These are phyloP conservation scores for Chrysochromulina tobinii DNA, from an alignment of 78 protist genomes.

Conservation along the genomic window DNA sequence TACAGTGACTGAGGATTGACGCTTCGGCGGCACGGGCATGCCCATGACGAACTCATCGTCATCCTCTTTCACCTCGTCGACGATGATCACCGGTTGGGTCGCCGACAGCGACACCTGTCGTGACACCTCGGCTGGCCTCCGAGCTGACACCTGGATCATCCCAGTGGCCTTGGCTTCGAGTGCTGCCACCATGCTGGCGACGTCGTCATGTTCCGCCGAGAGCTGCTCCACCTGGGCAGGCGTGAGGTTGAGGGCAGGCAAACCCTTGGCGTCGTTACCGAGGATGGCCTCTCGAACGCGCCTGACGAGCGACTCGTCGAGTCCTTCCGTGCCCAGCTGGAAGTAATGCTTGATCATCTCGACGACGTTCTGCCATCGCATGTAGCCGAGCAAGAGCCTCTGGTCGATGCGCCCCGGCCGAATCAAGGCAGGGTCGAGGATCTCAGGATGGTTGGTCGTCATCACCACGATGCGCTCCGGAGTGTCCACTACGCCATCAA, in stretches of 20 bases:
- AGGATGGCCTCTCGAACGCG: neutral
- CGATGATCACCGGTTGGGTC: too few species aligned
- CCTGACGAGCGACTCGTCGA: neutral
- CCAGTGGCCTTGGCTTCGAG: neutral
- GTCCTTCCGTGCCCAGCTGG: neutral
- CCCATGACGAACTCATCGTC: too few species aligned
- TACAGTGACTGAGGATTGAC: too few species aligned
- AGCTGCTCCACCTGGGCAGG: conserved; percentile 44
- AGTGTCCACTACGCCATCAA: conserved; percentile 75
- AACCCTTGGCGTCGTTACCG: too few species aligned
- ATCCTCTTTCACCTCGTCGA: too few species aligned
- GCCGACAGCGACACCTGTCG: too few species aligned
- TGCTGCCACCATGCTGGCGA: neutral
- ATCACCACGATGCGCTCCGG: conserved; percentile 73
- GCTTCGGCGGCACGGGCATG: too few species aligned
- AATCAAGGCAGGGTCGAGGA: conserved; percentile 63
- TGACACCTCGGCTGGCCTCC: too few species aligned
- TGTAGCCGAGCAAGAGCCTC: conserved; percentile 23
- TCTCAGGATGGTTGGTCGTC: conserved; percentile 62
- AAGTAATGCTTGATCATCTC: neutral
- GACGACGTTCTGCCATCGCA: neutral
- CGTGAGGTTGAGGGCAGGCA: neutral
- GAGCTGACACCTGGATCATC: too few species aligned
- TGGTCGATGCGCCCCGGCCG: conserved; percentile 62
- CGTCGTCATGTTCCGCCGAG: conserved; percentile 37